Percentiles rank a stretch among this genome's conserved stretches.
Conservation (phyloP, 768 basidiomycete species). For the Mycena maculata region DNA sequence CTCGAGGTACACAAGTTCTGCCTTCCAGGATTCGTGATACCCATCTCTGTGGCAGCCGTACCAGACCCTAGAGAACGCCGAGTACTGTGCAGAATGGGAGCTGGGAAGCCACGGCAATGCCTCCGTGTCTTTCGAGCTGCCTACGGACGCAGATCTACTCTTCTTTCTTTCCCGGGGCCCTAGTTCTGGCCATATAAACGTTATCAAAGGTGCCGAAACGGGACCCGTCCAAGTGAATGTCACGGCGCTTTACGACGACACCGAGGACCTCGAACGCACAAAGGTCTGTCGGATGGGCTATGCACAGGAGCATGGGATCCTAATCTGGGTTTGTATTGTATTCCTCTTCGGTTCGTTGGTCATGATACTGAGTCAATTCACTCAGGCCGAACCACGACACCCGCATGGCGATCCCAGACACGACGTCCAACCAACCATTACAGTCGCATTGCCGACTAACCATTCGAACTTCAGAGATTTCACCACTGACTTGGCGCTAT, state of each 20-base stretch:
- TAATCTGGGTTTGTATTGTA: conserved; percentile 1
- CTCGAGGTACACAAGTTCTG: background rate
- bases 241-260: background rate
- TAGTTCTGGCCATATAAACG: background rate
- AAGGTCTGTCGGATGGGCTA: conserved; percentile 1
- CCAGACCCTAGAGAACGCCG: background rate
- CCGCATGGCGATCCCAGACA: conserved; percentile 4
- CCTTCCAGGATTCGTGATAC: too few species aligned
- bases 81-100: conserved; percentile 3
- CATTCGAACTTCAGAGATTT: conserved; percentile 12
- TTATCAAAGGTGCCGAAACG: background rate
- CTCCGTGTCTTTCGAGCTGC: conserved; percentile 2
- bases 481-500: conserved; percentile 16
- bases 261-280: conserved; percentile 1
- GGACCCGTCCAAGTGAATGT: background rate
- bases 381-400: conserved; percentile 21
- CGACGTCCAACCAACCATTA: conserved; percentile 20
- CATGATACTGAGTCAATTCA: too few species aligned
- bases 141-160: background rate
- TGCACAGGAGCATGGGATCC: background rate
- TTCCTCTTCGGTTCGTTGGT: too few species aligned
- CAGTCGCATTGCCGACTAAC: conserved; percentile 13
- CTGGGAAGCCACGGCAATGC: background rate
- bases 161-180: conserved; percentile 2
- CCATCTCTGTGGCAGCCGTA: background rate